Evolutionary conservation across 768 basidiomycete genomes (phyloP), one percentile per base, ranked within the genome.

Genomic region (Termitomyces eurrhizus): DNA sequence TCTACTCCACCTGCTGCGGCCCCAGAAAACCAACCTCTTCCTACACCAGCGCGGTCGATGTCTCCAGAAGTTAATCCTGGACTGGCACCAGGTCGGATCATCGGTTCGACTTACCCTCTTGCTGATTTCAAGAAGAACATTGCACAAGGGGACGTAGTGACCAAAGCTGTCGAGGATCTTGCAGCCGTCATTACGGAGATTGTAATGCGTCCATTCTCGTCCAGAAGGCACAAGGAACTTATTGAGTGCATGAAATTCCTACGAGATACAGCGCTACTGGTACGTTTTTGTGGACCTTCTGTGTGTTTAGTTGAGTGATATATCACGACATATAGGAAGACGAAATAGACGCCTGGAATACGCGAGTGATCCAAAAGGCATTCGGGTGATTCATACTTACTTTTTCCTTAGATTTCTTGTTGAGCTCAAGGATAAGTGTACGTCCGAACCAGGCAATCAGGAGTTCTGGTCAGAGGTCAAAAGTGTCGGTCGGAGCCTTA

Each of bases 101-200:
- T 96, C 42, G 90, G 92, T 9, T 83, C 78, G 42, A 84, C 87
- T 0, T 78, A 79, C 64, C 94, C 94, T 1, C 75, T 95, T 55
- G 76, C 77, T 50, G 94, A 96, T 72, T 97, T 95, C 75, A 75
- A 77, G 61, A 76, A 80, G 66, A 90, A 92, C 68, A 74, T 91
- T 37, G 80, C 77, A 32, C 80, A 80, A 56, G 92, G 92, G 0
- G 93, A 93, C 70, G 75, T 93, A 21, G 91, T 95, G 42, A 84
- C 82, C 14, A 93, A 95, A 73, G 93, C 92, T 0, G 89, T 93
- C 8, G 86, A 89, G 65, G 94, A 95, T 71, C 72, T 95, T 51
- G 84, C 80, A 13, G 78, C 71, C 16, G 87, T 94, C 11, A 83
- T 95, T 49, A 77, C 78, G 60, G 89, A 93, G 69, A 81, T 93